Conservation (phyloP, 2,329 filamentous ascomycete species). For the Hypoxylon sp. region DNA sequence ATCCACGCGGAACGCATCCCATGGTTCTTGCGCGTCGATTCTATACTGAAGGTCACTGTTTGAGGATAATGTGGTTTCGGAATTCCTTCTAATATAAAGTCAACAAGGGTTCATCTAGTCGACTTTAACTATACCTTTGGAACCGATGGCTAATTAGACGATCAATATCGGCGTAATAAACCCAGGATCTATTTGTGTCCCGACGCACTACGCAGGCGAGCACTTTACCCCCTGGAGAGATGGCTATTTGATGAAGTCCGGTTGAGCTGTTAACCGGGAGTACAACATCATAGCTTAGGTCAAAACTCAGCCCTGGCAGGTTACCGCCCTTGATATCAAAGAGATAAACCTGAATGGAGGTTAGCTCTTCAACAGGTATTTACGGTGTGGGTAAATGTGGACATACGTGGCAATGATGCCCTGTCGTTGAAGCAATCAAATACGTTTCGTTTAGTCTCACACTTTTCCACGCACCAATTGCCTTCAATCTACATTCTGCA, state of each 20-base stretch:
- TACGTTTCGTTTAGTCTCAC: conserved; percentile 24
- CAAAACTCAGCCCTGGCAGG: conserved; percentile 11
- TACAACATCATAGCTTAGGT: conserved; percentile 12
- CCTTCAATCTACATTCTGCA: conserved; percentile 2
- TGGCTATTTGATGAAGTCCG: conserved; percentile 26
- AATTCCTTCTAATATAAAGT: conserved; percentile 6
- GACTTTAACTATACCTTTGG: neutral
- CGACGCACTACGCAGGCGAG: conserved; percentile 22
- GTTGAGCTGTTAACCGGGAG: conserved; percentile 4
- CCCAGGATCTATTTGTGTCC: conserved; percentile 1
- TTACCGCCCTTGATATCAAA: conserved; percentile 18
- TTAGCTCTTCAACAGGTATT: neutral
- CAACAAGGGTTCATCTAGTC: neutral
- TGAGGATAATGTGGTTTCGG: conserved; percentile 12
- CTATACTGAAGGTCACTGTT: neutral
- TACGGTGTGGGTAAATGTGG: neutral
- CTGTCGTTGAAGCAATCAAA: conserved; percentile 27
- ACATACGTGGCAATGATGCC: conserved; percentile 20
- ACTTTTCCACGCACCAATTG: conserved; percentile 7
- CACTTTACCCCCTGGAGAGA: conserved; percentile 24
- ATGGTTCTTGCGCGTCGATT: neutral
- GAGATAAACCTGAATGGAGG: conserved; percentile 8
- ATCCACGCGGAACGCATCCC: conserved; percentile 9
- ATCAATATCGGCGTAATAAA: conserved; percentile 18
- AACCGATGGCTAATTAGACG: neutral